Conservation (phyloP, 2,329 filamentous ascomycete genomes). For the Cryoendolithus antarcticus region DNA sequence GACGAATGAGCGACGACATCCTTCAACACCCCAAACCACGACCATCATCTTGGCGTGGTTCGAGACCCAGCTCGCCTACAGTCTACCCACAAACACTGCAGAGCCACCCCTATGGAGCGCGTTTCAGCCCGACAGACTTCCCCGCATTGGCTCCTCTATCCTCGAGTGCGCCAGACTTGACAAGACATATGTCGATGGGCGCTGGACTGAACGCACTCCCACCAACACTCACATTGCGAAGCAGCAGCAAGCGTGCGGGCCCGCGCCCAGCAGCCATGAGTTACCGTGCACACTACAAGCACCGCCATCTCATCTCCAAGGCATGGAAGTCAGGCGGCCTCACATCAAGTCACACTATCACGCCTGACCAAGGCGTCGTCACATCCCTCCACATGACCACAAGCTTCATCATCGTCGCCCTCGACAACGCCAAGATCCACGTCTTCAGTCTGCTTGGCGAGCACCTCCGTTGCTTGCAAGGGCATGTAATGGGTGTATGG, state of each 20-base stretch:
- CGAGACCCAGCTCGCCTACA: too few species aligned
- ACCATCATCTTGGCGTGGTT: too few species aligned
- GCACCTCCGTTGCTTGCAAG: constrained; percentile 76
- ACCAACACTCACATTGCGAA: constrained; percentile 14
- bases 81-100: too few species aligned
- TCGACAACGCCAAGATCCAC: constrained; percentile 97
- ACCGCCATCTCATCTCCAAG: constrained; percentile 90
- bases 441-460: constrained; percentile 90
- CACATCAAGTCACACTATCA: constrained; percentile 75
- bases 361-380: constrained; percentile 90
- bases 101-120: too few species aligned
- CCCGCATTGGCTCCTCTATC: constrained; percentile 27
- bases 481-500: constrained; percentile 99
- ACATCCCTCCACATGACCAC: constrained; percentile 88
- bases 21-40: too few species aligned
- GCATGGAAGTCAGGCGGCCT: constrained; percentile 91
- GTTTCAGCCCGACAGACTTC: not conserved
- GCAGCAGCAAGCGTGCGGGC: constrained; percentile 17
- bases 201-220: constrained; percentile 10
- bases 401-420: constrained; percentile 92
- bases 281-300: constrained; percentile 96
- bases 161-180: constrained; percentile 36
- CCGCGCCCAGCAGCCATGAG: constrained; percentile 57
- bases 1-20: constrained; percentile 37
- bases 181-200: constrained; percentile 12